These are phyloP conservation scores for Fagus sylvatica DNA, from an alignment of 306 rosid genomes.

Conservation along the genomic window DNA sequence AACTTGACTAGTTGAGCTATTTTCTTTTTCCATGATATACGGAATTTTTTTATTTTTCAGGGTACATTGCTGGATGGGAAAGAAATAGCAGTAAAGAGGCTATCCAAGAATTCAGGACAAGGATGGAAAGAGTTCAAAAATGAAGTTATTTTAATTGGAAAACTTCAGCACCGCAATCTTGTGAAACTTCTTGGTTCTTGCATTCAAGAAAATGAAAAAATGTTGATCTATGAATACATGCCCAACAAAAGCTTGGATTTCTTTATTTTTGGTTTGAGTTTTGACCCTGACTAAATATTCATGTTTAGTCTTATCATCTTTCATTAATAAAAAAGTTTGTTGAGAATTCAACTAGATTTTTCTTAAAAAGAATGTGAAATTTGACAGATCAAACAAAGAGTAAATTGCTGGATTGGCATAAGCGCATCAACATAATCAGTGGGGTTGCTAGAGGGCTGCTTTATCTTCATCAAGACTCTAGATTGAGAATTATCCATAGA, in stretches of 20 bases:
- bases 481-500: slow-evolving; percentile 31
- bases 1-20: not conserved
- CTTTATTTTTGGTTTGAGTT: not conserved
- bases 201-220: slow-evolving; percentile 33
- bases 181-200: slow-evolving; percentile 46
- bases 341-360: not conserved
- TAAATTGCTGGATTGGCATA: slow-evolving; percentile 18
- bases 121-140: slow-evolving; percentile 31
- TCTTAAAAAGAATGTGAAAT: not conserved
- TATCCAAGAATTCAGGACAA: slow-evolving; percentile 51
- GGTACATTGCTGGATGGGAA: slow-evolving; percentile 46
- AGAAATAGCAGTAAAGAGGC: slow-evolving; percentile 64
- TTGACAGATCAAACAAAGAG: not conserved
- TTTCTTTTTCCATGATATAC: not conserved
- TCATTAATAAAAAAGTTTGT: not conserved
- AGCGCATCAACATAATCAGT: slow-evolving; percentile 19
- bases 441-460: slow-evolving; percentile 27
- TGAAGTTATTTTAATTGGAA: slow-evolving; percentile 30
- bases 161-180: slow-evolving; percentile 49
- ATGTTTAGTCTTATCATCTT: not conserved
- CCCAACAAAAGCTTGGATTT: slow-evolving; percentile 43
- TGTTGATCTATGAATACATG: slow-evolving; percentile 41
- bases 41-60: slow-evolving; percentile 23
- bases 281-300: not conserved
- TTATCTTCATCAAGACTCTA: slow-evolving; percentile 34